Percentiles rank a stretch among this genome's conserved stretches.
These are phyloP conservation scores for Candida dajiaensis DNA, from an alignment of 805 yeast species.

Conservation along the genomic window DNA sequence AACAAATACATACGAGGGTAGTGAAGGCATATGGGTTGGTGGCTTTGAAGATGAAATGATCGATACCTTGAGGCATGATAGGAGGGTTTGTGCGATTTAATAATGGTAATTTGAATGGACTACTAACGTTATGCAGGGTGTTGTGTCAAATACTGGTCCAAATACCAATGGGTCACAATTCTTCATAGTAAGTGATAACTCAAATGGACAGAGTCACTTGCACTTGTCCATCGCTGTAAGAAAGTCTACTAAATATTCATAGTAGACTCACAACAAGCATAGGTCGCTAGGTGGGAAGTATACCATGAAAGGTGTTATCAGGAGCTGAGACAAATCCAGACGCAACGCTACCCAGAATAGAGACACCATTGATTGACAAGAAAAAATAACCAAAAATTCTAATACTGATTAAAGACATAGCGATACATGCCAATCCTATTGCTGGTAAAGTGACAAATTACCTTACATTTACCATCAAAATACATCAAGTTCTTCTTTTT, in stretches of 20 bases:
- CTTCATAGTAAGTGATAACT: constrained; percentile 38
- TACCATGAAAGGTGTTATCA: constrained; percentile 65
- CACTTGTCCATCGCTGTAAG: too few species aligned
- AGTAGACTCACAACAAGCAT: constrained; percentile 70
- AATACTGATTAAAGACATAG: constrained; percentile 24
- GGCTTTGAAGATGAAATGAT: constrained; percentile 76
- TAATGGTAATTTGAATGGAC: background rate
- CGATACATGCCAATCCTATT: constrained; percentile 40
- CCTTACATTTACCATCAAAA: too few species aligned
- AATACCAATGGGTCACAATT: constrained; percentile 67
- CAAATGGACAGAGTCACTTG: background rate
- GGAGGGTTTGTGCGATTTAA: constrained; percentile 48
- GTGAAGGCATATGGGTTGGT: constrained; percentile 76
- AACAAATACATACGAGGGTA: constrained; percentile 69
- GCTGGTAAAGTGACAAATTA: constrained; percentile 20
- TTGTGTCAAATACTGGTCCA: constrained; percentile 59
- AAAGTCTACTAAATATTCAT: constrained; percentile 1
- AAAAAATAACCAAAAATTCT: constrained; percentile 31
- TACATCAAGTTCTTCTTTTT: background rate
- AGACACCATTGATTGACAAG: constrained; percentile 25
- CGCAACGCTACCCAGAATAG: constrained; percentile 25
- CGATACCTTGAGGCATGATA: constrained; percentile 53
- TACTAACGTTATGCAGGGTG: constrained; percentile 32
- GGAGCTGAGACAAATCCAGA: constrained; percentile 35
- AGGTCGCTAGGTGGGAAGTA: constrained; percentile 69